Evolutionary conservation across 2,329 filamentous ascomycete species (phyloP).

Genomic region (Daldinia sp.): DNA sequence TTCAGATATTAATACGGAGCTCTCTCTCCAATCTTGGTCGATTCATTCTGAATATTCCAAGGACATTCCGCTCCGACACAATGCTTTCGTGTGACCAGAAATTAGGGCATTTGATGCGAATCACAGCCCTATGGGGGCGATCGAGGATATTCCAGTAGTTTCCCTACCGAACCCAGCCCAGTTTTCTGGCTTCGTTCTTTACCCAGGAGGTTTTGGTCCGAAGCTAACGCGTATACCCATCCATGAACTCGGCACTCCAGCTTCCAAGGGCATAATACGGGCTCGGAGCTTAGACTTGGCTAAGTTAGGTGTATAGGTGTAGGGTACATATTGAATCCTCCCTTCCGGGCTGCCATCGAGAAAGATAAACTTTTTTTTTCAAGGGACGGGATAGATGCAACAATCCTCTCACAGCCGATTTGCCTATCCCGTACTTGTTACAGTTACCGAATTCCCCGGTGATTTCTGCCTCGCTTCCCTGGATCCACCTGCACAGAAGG

Average conservation of each 20-base stretch:
- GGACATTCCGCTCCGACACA: conserved; percentile 30
- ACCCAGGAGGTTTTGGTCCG: conserved; percentile 39
- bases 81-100: not conserved
- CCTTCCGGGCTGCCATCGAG: conserved; percentile 3
- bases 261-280: conserved; percentile 9
- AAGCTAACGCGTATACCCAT: conserved; percentile 24
- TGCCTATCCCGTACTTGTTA: conserved; percentile 10
- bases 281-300: conserved; percentile 11
- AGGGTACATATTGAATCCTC: not conserved
- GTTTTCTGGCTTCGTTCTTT: conserved; percentile 20
- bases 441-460: conserved; percentile 22
- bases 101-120: conserved; percentile 11
- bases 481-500: conserved; percentile 5
- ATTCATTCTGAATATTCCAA: not conserved
- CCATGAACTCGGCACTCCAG: conserved; percentile 11
- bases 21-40: not conserved
- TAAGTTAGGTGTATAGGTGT: not conserved
- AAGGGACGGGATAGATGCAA: conserved; percentile 20
- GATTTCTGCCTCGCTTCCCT: conserved; percentile 3
- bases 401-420: conserved; percentile 17
- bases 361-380: conserved; percentile 2
- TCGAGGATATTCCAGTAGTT: conserved; percentile 30
- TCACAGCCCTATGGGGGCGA: conserved; percentile 33
- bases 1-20: conserved; percentile 6
- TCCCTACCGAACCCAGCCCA: conserved; percentile 15